Evolutionary conservation across 2,329 filamentous ascomycete species (phyloP).

Genomic region (Xylogone sp.): DNA sequence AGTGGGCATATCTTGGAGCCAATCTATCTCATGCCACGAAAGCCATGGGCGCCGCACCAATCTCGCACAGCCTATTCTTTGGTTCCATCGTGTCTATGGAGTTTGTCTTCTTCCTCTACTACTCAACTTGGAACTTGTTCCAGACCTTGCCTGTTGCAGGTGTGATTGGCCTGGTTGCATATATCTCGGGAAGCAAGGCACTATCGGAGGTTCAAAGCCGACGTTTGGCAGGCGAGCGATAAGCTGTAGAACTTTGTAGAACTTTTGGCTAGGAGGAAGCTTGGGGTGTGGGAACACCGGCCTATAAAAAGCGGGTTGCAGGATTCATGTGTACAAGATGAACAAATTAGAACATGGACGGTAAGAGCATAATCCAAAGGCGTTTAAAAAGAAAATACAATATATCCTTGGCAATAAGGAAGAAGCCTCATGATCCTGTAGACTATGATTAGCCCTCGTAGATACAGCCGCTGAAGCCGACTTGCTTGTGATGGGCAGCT

Average conservation of each 20-base stretch:
- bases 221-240: conserved; percentile 70
- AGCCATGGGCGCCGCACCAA: conserved; percentile 70
- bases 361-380: too few species aligned
- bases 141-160: conserved; percentile 74
- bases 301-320: too few species aligned
- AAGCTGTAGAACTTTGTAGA: conserved; percentile 5
- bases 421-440: too few species aligned
- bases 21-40: conserved; percentile 76
- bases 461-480: too few species aligned
- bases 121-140: conserved; percentile 88
- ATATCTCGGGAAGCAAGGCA: conserved; percentile 85
- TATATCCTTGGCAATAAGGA: too few species aligned
- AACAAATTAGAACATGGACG: too few species aligned
- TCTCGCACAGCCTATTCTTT: conserved; percentile 82
- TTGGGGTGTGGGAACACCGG: too few species aligned
- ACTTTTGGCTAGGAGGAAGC: too few species aligned
- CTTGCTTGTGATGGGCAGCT: too few species aligned
- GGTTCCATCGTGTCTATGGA: conserved; percentile 86
- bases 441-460: too few species aligned
- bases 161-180: conserved; percentile 65
- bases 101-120: conserved; percentile 91
- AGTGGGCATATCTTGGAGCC: conserved; percentile 81
- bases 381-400: too few species aligned
- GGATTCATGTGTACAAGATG: too few species aligned
- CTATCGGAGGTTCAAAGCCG: conserved; percentile 90